phyloP scores from a whole-genome alignment of 305 asterid species.

The Withania somnifera region DNA sequence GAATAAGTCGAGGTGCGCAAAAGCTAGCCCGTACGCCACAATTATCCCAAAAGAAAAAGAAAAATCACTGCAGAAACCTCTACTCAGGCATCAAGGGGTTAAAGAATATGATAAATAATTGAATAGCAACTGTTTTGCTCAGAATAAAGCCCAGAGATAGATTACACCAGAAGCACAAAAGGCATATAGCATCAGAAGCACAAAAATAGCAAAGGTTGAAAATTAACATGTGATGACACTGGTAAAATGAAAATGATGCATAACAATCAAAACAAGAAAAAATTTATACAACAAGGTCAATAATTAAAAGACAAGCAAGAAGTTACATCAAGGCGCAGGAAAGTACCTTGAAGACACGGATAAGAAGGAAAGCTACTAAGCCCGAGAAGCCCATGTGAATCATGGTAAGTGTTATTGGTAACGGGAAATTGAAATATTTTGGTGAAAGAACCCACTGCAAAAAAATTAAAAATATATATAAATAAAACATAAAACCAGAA shows the following conservation, averaged over 20 bases:
- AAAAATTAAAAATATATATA: too few species aligned
- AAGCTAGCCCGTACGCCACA: background rate
- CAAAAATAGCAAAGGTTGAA: background rate
- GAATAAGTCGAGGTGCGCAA: background rate
- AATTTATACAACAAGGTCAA: background rate
- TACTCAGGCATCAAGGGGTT: background rate
- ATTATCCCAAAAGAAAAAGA: background rate
- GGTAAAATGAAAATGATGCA: background rate
- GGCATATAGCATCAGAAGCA: background rate
- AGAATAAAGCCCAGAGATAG: background rate
- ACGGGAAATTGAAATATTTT: slow-evolving; percentile 90
- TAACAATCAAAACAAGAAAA: background rate
- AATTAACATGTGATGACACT: background rate
- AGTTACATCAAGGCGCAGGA: background rate
- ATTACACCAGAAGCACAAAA: background rate
- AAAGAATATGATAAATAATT: background rate
- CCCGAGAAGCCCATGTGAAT: slow-evolving; percentile 99
- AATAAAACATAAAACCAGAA: slow-evolving; percentile 2
- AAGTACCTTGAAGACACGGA: slow-evolving; percentile 84
- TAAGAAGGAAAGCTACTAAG: slow-evolving; percentile 74
- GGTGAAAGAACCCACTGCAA: slow-evolving; percentile 99
- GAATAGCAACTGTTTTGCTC: background rate
- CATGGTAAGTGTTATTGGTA: slow-evolving; percentile 96
- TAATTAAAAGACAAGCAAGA: background rate
- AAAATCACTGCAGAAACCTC: background rate